A percentile compares a stretch with the other conserved stretches of the same genome.
Conservation (phyloP, 2,329 filamentous ascomycete species). For the Hymenoscyphus fructigenus region DNA sequence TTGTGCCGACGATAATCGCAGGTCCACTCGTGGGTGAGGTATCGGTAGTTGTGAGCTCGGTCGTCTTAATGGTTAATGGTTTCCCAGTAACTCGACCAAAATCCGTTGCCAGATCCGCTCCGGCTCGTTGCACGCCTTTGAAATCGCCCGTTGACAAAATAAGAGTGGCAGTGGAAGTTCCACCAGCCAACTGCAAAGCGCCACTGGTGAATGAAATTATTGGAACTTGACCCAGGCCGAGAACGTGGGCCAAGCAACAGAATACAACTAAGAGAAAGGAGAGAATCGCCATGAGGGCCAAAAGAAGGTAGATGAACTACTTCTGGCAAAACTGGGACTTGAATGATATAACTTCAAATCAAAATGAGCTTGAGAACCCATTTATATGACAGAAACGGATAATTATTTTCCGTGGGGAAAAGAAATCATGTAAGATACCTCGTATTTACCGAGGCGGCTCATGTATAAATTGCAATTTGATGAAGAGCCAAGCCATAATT, state of each 20-base stretch:
- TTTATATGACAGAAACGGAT: background rate
- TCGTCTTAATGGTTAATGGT: conserved; percentile 49
- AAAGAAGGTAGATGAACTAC: background rate
- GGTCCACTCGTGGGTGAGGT: conserved; percentile 29
- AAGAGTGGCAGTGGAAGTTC: conserved; percentile 11
- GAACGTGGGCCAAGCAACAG: background rate
- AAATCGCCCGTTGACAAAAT: conserved; percentile 17
- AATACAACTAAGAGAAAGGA: background rate
- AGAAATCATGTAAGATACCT: background rate
- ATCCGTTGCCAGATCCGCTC: conserved; percentile 58
- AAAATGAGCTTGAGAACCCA: background rate
- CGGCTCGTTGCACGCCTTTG: conserved; percentile 18
- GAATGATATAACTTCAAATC: background rate
- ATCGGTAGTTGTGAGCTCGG: conserved; percentile 34
- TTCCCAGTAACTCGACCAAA: conserved; percentile 67
- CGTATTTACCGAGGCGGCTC: background rate
- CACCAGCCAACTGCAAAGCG: conserved; percentile 16
- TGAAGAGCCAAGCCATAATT: background rate
- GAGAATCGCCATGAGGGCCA: background rate
- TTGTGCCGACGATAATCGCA: conserved; percentile 65
- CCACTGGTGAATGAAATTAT: conserved; percentile 18
- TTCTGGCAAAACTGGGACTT: background rate
- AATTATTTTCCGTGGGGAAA: background rate
- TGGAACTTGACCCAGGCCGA: conserved; percentile 13
- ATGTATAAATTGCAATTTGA: background rate